These are phyloP conservation scores for Penicillium fimorum DNA, from an alignment of 495 filamentous ascomycete genomes.

Conservation along the genomic window DNA sequence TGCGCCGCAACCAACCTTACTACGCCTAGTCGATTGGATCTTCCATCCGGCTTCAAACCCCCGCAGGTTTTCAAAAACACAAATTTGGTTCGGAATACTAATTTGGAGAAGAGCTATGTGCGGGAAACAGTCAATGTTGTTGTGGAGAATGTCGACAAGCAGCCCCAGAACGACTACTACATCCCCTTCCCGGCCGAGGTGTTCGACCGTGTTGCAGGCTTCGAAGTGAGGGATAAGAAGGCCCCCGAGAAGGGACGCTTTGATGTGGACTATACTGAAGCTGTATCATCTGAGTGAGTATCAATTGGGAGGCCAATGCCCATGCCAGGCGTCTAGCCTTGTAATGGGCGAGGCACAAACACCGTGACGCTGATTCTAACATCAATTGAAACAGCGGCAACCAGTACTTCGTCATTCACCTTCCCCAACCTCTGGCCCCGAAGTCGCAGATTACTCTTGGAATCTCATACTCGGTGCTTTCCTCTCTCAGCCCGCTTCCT, in stretches of 20 bases:
- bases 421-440: conserved; percentile 71
- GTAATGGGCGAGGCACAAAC: neutral
- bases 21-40: conserved; percentile 42
- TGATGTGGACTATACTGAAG: conserved; percentile 57
- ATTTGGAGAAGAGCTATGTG: conserved; percentile 86
- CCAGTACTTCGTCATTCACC: conserved; percentile 80
- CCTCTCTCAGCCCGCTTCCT: conserved; percentile 73
- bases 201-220: conserved; percentile 71
- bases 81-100: conserved; percentile 86
- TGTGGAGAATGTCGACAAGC: conserved; percentile 78
- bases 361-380: conserved; percentile 1
- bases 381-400: conserved; percentile 53
- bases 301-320: conserved; percentile 25
- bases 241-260: conserved; percentile 64
- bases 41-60: conserved; percentile 75
- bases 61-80: conserved; percentile 87
- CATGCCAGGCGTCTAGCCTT: conserved; percentile 14
- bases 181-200: conserved; percentile 75
- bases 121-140: conserved; percentile 90
- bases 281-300: conserved; percentile 32
- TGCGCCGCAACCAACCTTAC: conserved; percentile 33
- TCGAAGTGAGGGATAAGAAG: conserved; percentile 93
- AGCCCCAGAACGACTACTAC: conserved; percentile 84
- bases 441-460: conserved; percentile 78
- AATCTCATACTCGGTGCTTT: conserved; percentile 78